Base-by-base conservation (phyloP, 306 rosid genomes). In the Glycyrrhiza uralensis region DNA sequence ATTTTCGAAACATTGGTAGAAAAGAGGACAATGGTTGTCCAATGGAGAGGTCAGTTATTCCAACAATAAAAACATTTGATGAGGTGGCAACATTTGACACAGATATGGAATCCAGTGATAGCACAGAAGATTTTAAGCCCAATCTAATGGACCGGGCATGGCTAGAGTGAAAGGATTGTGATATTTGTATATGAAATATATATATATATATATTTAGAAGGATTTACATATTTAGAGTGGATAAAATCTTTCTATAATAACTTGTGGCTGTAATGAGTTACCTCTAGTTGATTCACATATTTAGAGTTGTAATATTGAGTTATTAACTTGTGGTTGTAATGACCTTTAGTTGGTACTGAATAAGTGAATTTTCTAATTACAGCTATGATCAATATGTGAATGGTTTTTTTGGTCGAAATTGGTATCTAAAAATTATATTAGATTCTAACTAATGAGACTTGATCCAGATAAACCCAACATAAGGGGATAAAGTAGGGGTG, bases 1-100 rank as follows among this genome's bases (percentile, higher is more conserved):
- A 90, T 73, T 87, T 76, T 78, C 87, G 85, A 13, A 75, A 60
- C 35, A 68, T 76, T 23, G 92, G 80, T 63, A 33, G 76, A 1
- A 84, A 84, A 61, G 86, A 70, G 46, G 81, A 57, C 26, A 74
- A 28, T 35, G 68, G 73, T 17, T 76, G 52, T 58, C 57, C 87
- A 55, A 36, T 38, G 23, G 90, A 80, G 79, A 83, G 60, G 55
- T 50, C 76, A 4, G 84, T 65, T n/a, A n/a, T n/a, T 41, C 74
- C 78, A 18, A 56, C 19, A 38, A 8, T 83, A 20, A 77, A 77
- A 71, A 11, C 61, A 17, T 69, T 39, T 41, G 75, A 57, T 55
- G 82, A 76, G 39, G 74, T 49, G 44, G 69, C 56, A 56, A 65
- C 55, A 20, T 45, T 63, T 64, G 87, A 79, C 61, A 70, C 73